phyloP scores from a whole-genome alignment of 2,329 filamentous ascomycete species.

The Myrmaecium sp. region DNA sequence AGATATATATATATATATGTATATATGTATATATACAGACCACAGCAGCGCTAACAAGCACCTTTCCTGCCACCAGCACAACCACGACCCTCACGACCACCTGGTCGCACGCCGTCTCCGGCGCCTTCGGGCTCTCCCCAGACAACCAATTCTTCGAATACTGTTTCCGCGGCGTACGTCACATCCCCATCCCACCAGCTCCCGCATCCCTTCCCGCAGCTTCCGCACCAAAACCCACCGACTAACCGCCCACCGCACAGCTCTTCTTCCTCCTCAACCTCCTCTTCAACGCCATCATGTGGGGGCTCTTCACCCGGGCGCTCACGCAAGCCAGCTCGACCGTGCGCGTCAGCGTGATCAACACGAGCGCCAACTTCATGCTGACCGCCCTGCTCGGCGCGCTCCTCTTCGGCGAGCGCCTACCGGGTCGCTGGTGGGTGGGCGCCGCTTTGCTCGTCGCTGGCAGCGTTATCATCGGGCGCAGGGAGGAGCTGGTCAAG shows the following conservation, averaged over 20 bases:
- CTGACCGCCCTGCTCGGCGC: conserved; percentile 56
- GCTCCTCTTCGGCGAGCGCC: conserved; percentile 51
- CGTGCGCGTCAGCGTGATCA: conserved; percentile 65
- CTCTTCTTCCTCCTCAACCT: conserved; percentile 62
- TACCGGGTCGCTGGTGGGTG: conserved; percentile 62
- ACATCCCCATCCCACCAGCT: conserved; percentile 1
- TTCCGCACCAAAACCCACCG: conserved; percentile 1
- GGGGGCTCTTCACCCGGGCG: conserved; percentile 65
- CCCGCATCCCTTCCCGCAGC: too few relatives aligned
- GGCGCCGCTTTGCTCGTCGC: conserved; percentile 56
- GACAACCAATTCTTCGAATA: conserved; percentile 32
- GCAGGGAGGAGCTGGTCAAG: conserved; percentile 39
- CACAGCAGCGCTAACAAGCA: not conserved
- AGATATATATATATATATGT: too few relatives aligned
- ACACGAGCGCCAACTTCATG: conserved; percentile 69
- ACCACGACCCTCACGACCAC: conserved; percentile 42
- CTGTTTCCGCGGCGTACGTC: conserved; percentile 33
- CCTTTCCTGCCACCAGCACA: conserved; percentile 26
- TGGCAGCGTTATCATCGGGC: conserved; percentile 63
- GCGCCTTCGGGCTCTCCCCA: conserved; percentile 27
- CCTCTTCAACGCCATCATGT: conserved; percentile 65
- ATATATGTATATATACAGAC: too few relatives aligned
- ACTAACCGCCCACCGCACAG: conserved; percentile 20
- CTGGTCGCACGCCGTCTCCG: conserved; percentile 32
- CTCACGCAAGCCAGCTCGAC: conserved; percentile 59